These are phyloP conservation scores for Talaromyces ruber DNA, from an alignment of 495 filamentous ascomycete species.

Conservation along the genomic window DNA sequence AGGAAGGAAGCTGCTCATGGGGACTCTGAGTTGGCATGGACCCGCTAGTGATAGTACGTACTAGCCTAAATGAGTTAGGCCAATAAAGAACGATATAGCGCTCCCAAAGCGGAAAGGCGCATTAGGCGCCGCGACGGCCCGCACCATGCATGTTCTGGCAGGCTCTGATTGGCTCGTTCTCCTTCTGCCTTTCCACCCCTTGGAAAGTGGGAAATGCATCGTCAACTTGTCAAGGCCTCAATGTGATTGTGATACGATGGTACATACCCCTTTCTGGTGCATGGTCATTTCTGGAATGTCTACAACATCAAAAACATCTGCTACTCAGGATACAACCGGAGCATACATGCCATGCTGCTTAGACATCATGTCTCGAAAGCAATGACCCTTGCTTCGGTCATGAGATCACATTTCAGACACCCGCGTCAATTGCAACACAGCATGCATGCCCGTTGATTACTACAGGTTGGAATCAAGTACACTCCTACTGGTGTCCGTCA, in stretches of 20 bases:
- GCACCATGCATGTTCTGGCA: constrained; percentile 9
- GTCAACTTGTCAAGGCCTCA: not conserved
- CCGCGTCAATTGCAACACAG: not conserved
- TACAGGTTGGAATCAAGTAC: not conserved
- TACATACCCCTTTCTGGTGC: not conserved
- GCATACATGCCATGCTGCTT: not conserved
- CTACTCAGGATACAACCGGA: not conserved
- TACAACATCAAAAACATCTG: not conserved
- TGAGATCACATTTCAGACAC: not conserved
- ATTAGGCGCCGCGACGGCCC: constrained; percentile 4
- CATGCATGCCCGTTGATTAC: not conserved
- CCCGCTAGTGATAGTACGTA: not conserved
- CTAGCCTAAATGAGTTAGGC: not conserved
- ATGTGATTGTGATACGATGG: not conserved
- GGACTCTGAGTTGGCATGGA: not conserved
- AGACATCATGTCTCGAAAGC: not conserved
- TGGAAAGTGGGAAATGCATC: not conserved
- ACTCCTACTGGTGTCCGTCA: not conserved
- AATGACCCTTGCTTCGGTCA: not conserved
- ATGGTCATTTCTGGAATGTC: not conserved
- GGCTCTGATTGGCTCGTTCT: constrained; percentile 3
- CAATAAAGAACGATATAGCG: not conserved
- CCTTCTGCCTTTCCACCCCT: not conserved
- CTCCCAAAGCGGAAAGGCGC: constrained; percentile 3
- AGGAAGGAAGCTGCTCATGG: not conserved